Evolutionary conservation across 192 early-diverging fungal species (phyloP), one percentile per base, ranked within the genome.

Genomic region (Gigaspora rosea): DNA sequence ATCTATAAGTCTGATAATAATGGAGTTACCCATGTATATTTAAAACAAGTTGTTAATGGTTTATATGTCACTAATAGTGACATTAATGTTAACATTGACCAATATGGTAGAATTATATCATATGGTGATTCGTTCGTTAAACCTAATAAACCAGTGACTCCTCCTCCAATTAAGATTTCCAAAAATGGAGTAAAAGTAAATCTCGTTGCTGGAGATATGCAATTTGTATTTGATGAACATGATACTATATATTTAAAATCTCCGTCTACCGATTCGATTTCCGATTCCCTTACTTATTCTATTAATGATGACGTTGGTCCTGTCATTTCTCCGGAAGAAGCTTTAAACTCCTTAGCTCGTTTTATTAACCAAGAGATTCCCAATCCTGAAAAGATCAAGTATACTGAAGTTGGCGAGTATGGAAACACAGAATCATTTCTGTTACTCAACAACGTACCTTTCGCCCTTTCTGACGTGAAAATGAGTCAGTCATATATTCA

Each of bases 21-120:
- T n/a, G 90, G 89, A 22, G 82, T 96, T 8, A 91, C 94, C n/a
- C 95, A 96, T 79, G 91, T 96, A 12, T 92, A 96, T 79, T 77
- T 94, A 13, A 90, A 90, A 58, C 96, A 98, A 77, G 72, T 85
- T 8, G 77, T 89, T 51, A 77, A 92, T 70, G 95, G 91, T 12
- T 58, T 94, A 7, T 86, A 89, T 72, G 89, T 98, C 12, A 81
- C 88, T 33, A 98, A 96, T 80, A 93, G 88, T 54, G 91, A 96
- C 78, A 93, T 92, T 57, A 95, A 93, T 78, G 82, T 95, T 81
- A 95, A 98, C 77, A 81, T 96, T 56, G 90, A 91, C 65, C 22
- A 71, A 10, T 57, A 85, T 36, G 92, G 92, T 47, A 75, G 81
- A 32, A 80, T 97, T 61, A 85, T 95, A 20, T 93, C 91, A 48